Evolutionary conservation across 1,139 yeast species (phyloP).

Genomic region (Geotrichum citri-aurantii): DNA sequence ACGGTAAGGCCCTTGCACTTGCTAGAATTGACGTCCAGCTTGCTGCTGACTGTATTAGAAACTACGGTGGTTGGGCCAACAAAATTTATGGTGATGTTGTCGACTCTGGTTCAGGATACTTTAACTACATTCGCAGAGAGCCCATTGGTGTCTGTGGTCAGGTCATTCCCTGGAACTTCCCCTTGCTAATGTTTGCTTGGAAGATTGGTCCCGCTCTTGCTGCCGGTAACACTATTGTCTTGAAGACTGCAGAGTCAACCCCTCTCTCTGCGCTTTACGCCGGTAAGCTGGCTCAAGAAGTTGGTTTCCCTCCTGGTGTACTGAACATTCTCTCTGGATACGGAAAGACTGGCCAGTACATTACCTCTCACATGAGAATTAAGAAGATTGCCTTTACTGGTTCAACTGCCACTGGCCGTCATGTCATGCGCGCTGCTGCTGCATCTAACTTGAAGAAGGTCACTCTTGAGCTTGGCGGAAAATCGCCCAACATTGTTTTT

Average conservation of each 20-base stretch:
- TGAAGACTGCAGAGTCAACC: slow-evolving; percentile 74
- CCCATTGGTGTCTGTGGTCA: slow-evolving; percentile 82
- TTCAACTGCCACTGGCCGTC: slow-evolving; percentile 75
- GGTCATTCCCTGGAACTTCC: slow-evolving; percentile 89
- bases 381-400: slow-evolving; percentile 85
- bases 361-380: slow-evolving; percentile 61
- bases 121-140: slow-evolving; percentile 55
- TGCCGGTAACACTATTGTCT: slow-evolving; percentile 68
- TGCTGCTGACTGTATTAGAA: slow-evolving; percentile 52
- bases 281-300: slow-evolving; percentile 55
- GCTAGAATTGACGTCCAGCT: slow-evolving; percentile 54
- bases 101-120: slow-evolving; percentile 58
- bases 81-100: slow-evolving; percentile 63
- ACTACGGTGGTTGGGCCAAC: slow-evolving; percentile 82
- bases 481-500: slow-evolving; percentile 73
- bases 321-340: slow-evolving; percentile 68
- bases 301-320: slow-evolving; percentile 76
- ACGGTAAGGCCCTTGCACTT: slow-evolving; percentile 64
- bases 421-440: slow-evolving; percentile 68
- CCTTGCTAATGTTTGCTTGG: slow-evolving; percentile 77
- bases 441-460: slow-evolving; percentile 65
- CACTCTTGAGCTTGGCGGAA: slow-evolving; percentile 80
- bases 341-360: slow-evolving; percentile 71
- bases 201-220: slow-evolving; percentile 77
- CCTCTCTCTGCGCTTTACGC: slow-evolving; percentile 68